Base-by-base conservation (phyloP, 2,329 filamentous ascomycete genomes). In the Claviceps quebecensis region DNA sequence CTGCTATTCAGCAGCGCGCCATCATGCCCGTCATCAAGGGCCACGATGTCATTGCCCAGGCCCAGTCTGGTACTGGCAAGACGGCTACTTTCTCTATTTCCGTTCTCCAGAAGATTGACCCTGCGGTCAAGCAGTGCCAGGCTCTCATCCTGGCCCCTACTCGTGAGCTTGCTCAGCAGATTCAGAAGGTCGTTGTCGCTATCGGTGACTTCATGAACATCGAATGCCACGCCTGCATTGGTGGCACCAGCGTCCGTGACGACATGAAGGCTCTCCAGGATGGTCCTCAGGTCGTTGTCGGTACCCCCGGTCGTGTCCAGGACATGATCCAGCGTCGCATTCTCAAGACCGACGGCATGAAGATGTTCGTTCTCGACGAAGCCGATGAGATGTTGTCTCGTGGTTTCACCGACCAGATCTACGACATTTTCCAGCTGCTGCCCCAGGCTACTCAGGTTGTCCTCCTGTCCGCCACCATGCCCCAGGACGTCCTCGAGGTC, bases 11-110 rank as follows among this genome's bases (percentile, higher is more conserved):
- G 86, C 89, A 95, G 85, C 91, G 94, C 69, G 93, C 93, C 65
- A 98, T 98, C 74, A 95, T 97, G 86, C 94, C 93, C 68, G 93
- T 98, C 69, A 97, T 98, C 80, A 96, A 97, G 83, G 90, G 89
- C 65, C 89, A 91, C 80, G 93, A 98, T 83, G 93, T 98, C 67
- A 98, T 98, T 71, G 93, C 94, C 59, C 93, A 98, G 80, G 93
- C 93, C 65, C 93, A 98, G 80, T 98, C 93, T 63, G 93, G 93
- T 80, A 98, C 93, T 71, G 93, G 93, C 77, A 98, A 98, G 83
- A 98, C 93, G 62, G 93, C 93, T 63, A 98, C 93, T 63, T 98
- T 98, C 84, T 97, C 93, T 65, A 95, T 98, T 75, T 95, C 90
- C 65, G 87, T 93, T 64, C 87, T 98, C 61, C 93, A 98, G 81